Evolutionary conservation across 164 flowering plant species (phyloP), one percentile per base, ranked within the genome.

Genomic region (Dillenia turbinata): DNA sequence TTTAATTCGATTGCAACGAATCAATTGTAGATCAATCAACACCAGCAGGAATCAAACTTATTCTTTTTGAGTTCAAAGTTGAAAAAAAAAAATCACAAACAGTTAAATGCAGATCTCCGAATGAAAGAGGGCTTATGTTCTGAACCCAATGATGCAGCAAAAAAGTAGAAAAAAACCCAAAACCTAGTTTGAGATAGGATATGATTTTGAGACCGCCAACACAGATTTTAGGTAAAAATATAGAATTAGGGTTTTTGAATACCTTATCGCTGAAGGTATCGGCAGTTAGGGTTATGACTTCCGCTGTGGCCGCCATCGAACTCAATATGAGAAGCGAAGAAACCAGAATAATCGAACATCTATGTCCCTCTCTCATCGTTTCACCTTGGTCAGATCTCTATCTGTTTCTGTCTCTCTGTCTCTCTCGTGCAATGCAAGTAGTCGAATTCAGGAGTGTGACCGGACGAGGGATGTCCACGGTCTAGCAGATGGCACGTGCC

Each of bases 231-330:
- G 47, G 19, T 49, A n/a, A 8, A 12, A 49, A 4, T 48, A 66
- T 43, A 58, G 0, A 68, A 22, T 15, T 47, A 43, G 66, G 62
- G 56, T 64, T 68, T 14, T 57, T 54, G 12, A 22, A 52, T 75
- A 92, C 98, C 97, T 92, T 90, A 79, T 92, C 98, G 26, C 83
- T 69, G 75, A 92, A 92, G 44, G 92, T 86, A 47, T 88, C 96
- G 1, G 75, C 66, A 3, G 88, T 88, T 58, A 92, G 80, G 75
- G 86, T 82, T 44, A 92, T 80, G 45, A 92, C 97, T 57, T 92
- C 97, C 17, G 97, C 81, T 54, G 65, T 62, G 46, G 72, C 19
- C 40, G 61, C 22, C 7, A 62, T 44, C 8, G 62, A 44, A 48
- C 45, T 45, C 9, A 55, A 44, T 9, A 65, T 54, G 52, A 74